Evolutionary conservation across 768 basidiomycete species (phyloP).

Genomic region (Rhodotorula diobovata): DNA sequence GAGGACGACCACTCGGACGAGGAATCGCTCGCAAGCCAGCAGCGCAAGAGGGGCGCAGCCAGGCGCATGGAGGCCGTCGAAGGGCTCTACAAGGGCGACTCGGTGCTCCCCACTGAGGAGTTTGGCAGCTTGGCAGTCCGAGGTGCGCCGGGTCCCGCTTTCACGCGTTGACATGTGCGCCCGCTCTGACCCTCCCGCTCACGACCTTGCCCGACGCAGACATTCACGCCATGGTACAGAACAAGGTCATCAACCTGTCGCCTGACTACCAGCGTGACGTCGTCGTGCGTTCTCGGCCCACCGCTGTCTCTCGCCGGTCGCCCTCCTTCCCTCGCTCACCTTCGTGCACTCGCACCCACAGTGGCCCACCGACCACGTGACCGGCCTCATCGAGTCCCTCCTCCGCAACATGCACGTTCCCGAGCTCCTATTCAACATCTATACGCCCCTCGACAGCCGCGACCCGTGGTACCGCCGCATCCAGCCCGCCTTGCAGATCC

Average conservation of each 20-base stretch:
- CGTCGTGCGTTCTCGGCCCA: conserved; percentile 3
- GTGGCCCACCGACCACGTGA: neutral
- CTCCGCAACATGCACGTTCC: conserved; percentile 25
- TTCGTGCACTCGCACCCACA: neutral
- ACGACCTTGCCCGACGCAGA: neutral
- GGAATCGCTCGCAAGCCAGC: neutral
- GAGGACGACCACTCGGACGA: neutral
- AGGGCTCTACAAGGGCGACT: neutral
- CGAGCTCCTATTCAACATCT: conserved; percentile 31
- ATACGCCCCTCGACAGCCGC: neutral
- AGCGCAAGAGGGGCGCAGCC: neutral
- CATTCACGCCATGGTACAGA: conserved; percentile 3
- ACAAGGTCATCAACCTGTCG: conserved; percentile 10
- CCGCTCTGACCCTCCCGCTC: too few relatives aligned
- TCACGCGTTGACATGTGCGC: too few relatives aligned
- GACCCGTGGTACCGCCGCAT: neutral
- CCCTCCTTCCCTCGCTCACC: neutral
- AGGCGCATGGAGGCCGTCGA: neutral
- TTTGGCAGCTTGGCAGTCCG: conserved; percentile 8
- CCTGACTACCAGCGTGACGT: conserved; percentile 21
- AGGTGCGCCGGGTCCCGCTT: neutral
- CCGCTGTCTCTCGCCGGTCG: neutral
- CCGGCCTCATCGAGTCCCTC: conserved; percentile 18
- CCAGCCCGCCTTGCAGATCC: neutral
- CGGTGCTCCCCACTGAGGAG: conserved; percentile 8